Evolutionary conservation across 2,329 filamentous ascomycete genomes (phyloP).

Genomic region (Calonectria pseudoturangicola): DNA sequence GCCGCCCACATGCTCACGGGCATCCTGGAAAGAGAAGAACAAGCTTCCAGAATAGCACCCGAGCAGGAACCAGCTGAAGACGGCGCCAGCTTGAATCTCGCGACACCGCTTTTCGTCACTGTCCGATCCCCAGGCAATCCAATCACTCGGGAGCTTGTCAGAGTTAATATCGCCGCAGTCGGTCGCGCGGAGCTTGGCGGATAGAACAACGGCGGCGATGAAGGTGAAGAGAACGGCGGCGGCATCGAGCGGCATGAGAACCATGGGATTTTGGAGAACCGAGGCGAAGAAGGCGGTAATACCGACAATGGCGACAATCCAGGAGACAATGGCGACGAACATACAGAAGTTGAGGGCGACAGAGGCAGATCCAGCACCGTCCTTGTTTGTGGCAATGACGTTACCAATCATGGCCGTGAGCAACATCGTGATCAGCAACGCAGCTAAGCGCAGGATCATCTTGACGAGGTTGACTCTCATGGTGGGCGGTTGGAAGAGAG

Average conservation of each 20-base stretch:
- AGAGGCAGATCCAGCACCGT: slow-evolving; percentile 64
- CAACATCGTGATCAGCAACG: slow-evolving; percentile 72
- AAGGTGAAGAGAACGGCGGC: slow-evolving; percentile 81
- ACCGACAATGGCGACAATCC: slow-evolving; percentile 79
- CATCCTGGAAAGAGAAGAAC: slow-evolving; percentile 72
- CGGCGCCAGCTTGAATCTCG: slow-evolving; percentile 83
- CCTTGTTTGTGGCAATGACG: slow-evolving; percentile 71
- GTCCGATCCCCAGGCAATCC: slow-evolving; percentile 77
- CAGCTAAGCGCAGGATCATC: slow-evolving; percentile 67
- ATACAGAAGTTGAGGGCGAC: slow-evolving; percentile 79
- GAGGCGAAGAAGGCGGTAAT: slow-evolving; percentile 74
- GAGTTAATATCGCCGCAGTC: slow-evolving; percentile 76
- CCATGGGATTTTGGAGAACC: slow-evolving; percentile 69
- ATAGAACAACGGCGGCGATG: slow-evolving; percentile 81
- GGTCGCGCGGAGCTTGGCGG: slow-evolving; percentile 80
- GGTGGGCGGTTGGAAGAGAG: slow-evolving; percentile 44
- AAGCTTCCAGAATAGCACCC: slow-evolving; percentile 74
- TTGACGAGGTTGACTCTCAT: slow-evolving; percentile 64
- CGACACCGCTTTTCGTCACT: slow-evolving; percentile 80
- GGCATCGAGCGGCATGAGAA: slow-evolving; percentile 74
- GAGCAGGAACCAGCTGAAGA: slow-evolving; percentile 88
- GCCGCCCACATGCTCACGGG: slow-evolving; percentile 67
- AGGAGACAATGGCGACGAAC: slow-evolving; percentile 80
- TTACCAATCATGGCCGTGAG: slow-evolving; percentile 75
- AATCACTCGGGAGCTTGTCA: slow-evolving; percentile 63